Base-by-base conservation (phyloP, 2,329 filamentous ascomycete genomes). In the Fusarium marasasianum region DNA sequence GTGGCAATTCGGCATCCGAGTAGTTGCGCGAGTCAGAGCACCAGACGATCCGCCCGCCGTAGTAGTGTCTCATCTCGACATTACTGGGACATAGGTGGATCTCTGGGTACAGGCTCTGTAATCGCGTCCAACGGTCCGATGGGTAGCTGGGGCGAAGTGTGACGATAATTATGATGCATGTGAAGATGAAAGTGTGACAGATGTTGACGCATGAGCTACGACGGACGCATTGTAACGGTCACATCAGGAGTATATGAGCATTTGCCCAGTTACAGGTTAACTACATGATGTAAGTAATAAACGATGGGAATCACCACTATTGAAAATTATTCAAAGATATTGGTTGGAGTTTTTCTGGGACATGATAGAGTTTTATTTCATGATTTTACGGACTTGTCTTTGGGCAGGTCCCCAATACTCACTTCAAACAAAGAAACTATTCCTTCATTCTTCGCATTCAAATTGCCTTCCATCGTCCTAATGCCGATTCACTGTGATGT, bases 11-110 rank as follows among this genome's bases (percentile, higher is more conserved):
- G 84, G 80, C 87, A 87, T 72, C 81, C 84, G 82, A 84, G 91
- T 66, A 97, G 93, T 81, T 97, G 94, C 81, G 94, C 94, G 8
- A 97, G 94, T 79, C 94, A 97, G 83, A 97, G 94, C 81, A 94
- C 94, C 13, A 92, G 92, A 80, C 91, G 92, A 76, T 94, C 90
- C 40, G 91, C 90, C 44, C 87, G 88, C 77, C 86, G 89, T 59
- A 93, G 91, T 77, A 92, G 90, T 73, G 88, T 90, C 40, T 95
- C 93, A 50, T 94, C 91, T 51, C 86, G 94, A 60, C 94, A 97
- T 80, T 98, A 97, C 82, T 98, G 95, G 95, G 95, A 98, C 81
- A 90, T 98, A 74, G 94, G 94, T 33, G 93, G 91, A 11, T 95
- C 91, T 76, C 88, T 94, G 31, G 93, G 93, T 5, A 95, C 93